phyloP scores from a whole-genome alignment of 1,139 yeast genomes.

The Candida frijolesensis region DNA sequence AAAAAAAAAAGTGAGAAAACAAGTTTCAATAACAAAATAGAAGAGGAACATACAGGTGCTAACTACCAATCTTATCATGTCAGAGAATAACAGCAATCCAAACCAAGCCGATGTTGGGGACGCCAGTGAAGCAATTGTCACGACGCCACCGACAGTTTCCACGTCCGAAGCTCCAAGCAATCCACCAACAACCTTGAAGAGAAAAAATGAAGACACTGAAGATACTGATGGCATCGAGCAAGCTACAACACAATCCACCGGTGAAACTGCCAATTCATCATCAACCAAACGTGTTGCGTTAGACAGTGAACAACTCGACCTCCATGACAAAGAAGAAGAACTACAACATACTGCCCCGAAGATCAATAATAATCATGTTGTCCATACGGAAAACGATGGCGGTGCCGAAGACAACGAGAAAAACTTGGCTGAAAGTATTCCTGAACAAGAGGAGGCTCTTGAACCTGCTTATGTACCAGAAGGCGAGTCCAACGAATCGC shows the following conservation, averaged over 20 bases:
- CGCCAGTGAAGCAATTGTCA: conserved; percentile 1
- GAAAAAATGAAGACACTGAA: conserved; percentile 66
- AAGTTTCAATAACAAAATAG: conserved; percentile 2
- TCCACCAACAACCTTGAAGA: conserved; percentile 42
- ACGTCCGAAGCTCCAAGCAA: background rate
- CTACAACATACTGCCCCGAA: conserved; percentile 46
- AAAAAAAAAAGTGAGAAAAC: background rate
- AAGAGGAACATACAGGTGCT: background rate
- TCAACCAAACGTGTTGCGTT: conserved; percentile 66
- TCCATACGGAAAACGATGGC: conserved; percentile 4
- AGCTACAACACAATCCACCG: conserved; percentile 1
- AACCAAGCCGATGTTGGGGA: background rate
- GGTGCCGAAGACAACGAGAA: conserved; percentile 7
- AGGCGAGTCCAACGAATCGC: conserved; percentile 4
- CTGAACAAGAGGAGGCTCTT: conserved; percentile 2
- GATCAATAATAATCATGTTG: conserved; percentile 16
- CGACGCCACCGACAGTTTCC: conserved; percentile 1
- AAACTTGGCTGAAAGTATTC: background rate
- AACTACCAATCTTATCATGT: background rate
- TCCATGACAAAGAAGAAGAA: conserved; percentile 37
- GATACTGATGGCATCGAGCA: conserved; percentile 36
- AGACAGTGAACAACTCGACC: conserved; percentile 53
- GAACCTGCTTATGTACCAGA: conserved; percentile 10
- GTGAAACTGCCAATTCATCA: background rate
- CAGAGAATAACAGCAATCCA: conserved; percentile 5